Conservation (phyloP, 2,329 filamentous ascomycete species). For the Cladorrhinum sp. region DNA sequence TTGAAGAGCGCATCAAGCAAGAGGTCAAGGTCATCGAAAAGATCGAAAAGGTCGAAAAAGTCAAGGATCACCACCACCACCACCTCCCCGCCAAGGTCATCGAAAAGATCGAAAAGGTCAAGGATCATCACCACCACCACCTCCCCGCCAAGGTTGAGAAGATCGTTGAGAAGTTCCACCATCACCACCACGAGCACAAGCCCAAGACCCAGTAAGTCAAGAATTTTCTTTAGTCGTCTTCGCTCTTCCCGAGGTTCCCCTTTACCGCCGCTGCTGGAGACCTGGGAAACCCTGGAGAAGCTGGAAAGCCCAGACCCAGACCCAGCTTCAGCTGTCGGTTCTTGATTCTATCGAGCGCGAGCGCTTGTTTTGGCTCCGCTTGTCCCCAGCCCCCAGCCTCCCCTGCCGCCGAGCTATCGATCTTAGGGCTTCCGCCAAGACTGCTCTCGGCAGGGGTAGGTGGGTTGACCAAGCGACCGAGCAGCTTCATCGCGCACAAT, state of each 20-base stretch:
- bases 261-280: conserved; percentile 3
- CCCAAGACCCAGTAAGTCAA: conserved; percentile 6
- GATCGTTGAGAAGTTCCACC: conserved; percentile 52
- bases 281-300: background rate
- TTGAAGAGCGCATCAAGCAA: conserved; percentile 79
- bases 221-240: background rate
- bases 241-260: background rate
- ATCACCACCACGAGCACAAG: conserved; percentile 5
- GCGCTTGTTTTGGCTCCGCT: conserved; percentile 13
- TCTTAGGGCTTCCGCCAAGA: conserved; percentile 17
- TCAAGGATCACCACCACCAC: conserved; percentile 75
- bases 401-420: conserved; percentile 5
- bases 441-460: conserved; percentile 16
- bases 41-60: background rate
- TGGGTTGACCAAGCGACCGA: conserved; percentile 26
- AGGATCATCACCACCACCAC: conserved; percentile 57
- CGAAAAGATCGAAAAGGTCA: background rate
- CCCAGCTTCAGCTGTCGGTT: conserved; percentile 3
- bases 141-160: conserved; percentile 35
- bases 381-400: background rate
- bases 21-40: conserved; percentile 52
- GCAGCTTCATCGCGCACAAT: conserved; percentile 1
- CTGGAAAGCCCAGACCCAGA: background rate
- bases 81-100: conserved; percentile 57
- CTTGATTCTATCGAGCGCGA: conserved; percentile 9